Evolutionary conservation across 2,329 filamentous ascomycete genomes (phyloP), one percentile per base, ranked within the genome.

Genomic region (Diaporthe sp.): DNA sequence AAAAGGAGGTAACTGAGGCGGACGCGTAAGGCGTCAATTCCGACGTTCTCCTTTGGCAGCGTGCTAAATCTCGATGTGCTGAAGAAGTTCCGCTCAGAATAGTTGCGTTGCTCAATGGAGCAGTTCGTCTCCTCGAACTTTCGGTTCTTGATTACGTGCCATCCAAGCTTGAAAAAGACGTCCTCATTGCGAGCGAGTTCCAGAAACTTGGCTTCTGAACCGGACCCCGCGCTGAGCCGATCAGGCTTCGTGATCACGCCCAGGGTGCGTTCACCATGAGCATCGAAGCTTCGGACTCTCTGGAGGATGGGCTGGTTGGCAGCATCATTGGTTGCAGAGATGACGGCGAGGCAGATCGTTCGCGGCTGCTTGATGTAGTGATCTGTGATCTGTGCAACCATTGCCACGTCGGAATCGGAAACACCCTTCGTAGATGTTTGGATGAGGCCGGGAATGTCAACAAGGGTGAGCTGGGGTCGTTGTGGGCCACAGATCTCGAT

Each of bases 71-170:
- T 63, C 0, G 74, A 73, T 0, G 55, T 53, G 1, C 6, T 60
- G 63, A 76, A 47, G 15, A 65, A 75, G 15, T 1, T 9, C 22
- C 15, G 28, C 13, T 75, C 73, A 2, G 73, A 53, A 2, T 1
- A 3, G 10, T 73, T 76, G 15, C 72, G 72, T 13, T 71, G 0
- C 4, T 63, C 57, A 3, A 71, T 44, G 0, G 63, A 71, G 49
- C 55, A 71, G 0, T 37, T 10, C 5, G 0, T 57, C 72, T 85
- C 86, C 76, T 89, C 80, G 78, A 92, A 92, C 83, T 91, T 88
- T 86, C 90, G 92, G 79, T 92, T 87, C 86, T 92, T 88, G 79
- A 89, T 88, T 75, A 87, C 87, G 81, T 92, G 73, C 73, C 73
- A 75, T 22, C 73, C 73, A 4, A 75, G 82, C 77, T 81, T 82